Evolutionary conservation across 148 eudicot genomes (phyloP).

Genomic region (Salicornia ramosissima): DNA sequence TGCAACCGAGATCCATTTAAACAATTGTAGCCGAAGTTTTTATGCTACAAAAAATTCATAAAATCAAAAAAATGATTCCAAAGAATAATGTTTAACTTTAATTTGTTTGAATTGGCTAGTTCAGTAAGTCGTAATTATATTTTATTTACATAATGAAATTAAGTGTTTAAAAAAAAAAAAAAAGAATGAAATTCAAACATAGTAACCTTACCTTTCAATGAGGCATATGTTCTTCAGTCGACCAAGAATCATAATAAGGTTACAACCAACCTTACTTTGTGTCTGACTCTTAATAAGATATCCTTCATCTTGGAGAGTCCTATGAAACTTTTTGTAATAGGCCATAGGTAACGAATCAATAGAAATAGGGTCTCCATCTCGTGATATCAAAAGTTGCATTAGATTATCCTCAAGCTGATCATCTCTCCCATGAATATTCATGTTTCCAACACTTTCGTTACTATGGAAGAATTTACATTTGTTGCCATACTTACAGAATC

Average conservation of each 20-base stretch:
- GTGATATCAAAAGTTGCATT: conserved; percentile 41
- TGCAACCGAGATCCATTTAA: too few species aligned
- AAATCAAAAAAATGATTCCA: too few species aligned
- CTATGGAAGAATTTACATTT: conserved; percentile 2
- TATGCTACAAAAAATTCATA: too few species aligned
- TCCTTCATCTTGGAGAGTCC: conserved; percentile 52
- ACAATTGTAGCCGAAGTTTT: too few species aligned
- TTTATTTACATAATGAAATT: not conserved
- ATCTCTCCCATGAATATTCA: conserved; percentile 29
- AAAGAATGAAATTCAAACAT: not conserved
- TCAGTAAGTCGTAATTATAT: too few species aligned
- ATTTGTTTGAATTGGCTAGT: too few species aligned
- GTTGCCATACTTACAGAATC: conserved; percentile 9
- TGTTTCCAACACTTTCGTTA: too few species aligned
- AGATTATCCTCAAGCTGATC: conserved; percentile 41
- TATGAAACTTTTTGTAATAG: conserved; percentile 51
- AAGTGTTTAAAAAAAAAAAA: not conserved
- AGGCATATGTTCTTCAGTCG: conserved; percentile 44
- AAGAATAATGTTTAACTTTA: too few species aligned
- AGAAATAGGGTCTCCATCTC: conserved; percentile 45
- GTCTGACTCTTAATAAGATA: conserved; percentile 65
- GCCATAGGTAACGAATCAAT: conserved; percentile 61
- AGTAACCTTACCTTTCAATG: conserved; percentile 39
- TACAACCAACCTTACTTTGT: conserved; percentile 56
- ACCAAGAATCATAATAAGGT: conserved; percentile 60